Evolutionary conservation across 2,329 filamentous ascomycete species (phyloP), one percentile per base, ranked within the genome.

Genomic region (Niveomyces coronatus): DNA sequence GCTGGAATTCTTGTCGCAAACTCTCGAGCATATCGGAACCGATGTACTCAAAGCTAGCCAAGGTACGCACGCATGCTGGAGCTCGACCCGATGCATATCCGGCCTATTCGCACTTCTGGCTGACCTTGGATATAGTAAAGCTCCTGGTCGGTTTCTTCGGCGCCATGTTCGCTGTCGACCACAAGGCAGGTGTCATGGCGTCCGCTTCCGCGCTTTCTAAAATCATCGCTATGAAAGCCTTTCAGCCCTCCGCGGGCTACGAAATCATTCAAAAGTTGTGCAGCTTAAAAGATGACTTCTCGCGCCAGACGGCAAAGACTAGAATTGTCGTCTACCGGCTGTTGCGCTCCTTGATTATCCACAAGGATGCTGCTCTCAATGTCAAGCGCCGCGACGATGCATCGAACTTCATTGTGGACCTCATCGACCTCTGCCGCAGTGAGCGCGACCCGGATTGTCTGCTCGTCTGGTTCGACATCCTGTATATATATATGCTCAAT

Each of bases 381-480:
- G 48, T 74, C 23, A 55, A 66, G 44, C 56, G 64, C 40, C 58
- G 57, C 16, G 61, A 70, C 41, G 65, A 53, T 2, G 56, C 62
- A 0, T 57, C 62, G 15, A 60, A 56, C 5, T 75, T 74, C 47
- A 65, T 73, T 45, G 54, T 57, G 17, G 61, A 67, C 20, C 57
- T 77, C 14, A 46, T 76, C 9, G 60, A 65, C 37, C 52, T 76
- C 10, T 76, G 69, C 44, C 61, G 60, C 38, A 68, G 62, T 37
- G 74, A 78, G 51, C 63, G 74, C 44, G 72, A 77, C 40, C 74
- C 74, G 0, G 63, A 65, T 43, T 75, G 72, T 38, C 58, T 78
- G 13, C 62, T 76, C 52, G 55, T 63, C 4, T 78, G 74, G 74
- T 77, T 78, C 46, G 62, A 61, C 19, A 68, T 69, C 18, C 45